Conservation (phyloP, 305 asterid genomes). For the Withania somnifera region DNA sequence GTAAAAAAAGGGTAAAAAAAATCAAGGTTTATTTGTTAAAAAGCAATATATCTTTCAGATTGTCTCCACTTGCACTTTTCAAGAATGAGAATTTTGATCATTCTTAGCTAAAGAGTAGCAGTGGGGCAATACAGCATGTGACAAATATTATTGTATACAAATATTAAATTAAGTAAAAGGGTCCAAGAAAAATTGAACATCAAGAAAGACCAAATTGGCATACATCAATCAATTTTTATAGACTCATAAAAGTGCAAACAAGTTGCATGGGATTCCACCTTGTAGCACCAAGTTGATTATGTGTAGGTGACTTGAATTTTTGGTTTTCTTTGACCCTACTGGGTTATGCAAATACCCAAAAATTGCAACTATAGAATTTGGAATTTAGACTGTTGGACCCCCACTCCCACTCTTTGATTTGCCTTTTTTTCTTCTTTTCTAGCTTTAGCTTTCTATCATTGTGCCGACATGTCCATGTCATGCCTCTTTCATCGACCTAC, state of each 20-base stretch:
- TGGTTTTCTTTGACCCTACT: background rate
- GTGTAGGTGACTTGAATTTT: background rate
- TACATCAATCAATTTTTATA: background rate
- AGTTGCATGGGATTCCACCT: constrained; percentile 14
- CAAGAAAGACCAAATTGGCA: background rate
- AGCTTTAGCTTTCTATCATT: background rate
- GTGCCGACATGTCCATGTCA: constrained; percentile 1
- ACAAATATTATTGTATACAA: background rate
- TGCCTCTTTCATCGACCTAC: background rate
- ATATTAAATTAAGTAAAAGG: background rate
- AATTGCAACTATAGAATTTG: background rate
- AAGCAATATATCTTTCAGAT: background rate
- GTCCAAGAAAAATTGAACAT: background rate
- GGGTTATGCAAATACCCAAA: background rate
- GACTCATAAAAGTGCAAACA: background rate
- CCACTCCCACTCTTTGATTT: background rate
- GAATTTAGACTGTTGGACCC: background rate
- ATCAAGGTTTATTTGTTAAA: background rate
- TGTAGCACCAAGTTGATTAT: background rate
- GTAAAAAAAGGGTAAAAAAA: background rate
- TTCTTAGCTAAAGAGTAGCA: background rate
- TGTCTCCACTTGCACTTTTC: background rate
- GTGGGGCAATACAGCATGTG: constrained; percentile 1
- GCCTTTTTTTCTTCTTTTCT: background rate
- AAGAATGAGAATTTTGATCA: background rate